Evolutionary conservation across 352 stramenopile species (phyloP).

Genomic region (Phytophthora rubi): DNA sequence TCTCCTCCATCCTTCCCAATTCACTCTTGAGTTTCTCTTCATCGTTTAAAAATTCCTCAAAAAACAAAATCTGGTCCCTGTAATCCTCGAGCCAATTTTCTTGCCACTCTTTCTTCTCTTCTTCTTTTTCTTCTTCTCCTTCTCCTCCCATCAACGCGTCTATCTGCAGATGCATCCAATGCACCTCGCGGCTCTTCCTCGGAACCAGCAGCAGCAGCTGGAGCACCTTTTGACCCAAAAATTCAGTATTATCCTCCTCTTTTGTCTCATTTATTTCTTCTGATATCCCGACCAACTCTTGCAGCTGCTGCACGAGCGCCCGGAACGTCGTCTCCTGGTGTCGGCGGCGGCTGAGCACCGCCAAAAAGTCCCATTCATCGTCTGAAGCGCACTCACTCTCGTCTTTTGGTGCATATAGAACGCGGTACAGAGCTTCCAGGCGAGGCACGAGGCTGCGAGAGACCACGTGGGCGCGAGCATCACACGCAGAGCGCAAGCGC

Average conservation of each 20-base stretch:
- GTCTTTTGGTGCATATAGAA: neutral
- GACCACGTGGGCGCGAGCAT: conserved; percentile 2
- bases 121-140: neutral
- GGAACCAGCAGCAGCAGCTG: conserved; percentile 21
- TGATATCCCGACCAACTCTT: neutral
- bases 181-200: conserved; percentile 21
- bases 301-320: conserved; percentile 17
- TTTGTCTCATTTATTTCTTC: neutral
- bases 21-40: neutral
- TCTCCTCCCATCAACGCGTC: conserved; percentile 20
- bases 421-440: conserved; percentile 11
- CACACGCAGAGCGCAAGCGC: neutral
- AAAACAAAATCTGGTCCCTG: conserved; percentile 24
- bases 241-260: neutral
- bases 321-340: conserved; percentile 23
- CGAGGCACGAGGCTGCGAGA: conserved; percentile 23
- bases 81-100: conserved; percentile 31
- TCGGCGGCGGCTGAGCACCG: conserved; percentile 4
- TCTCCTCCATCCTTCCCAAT: conserved; percentile 1
- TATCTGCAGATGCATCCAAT: conserved; percentile 38
- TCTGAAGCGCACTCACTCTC: neutral
- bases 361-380: conserved; percentile 16
- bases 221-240: conserved; percentile 2
- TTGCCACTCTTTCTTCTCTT: conserved; percentile 13
- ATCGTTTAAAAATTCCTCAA: conserved; percentile 4